A percentile compares a stretch with the other conserved stretches of the same genome.
Conservation (phyloP, 305 asterid genomes). For the Fraxinus velutina region DNA sequence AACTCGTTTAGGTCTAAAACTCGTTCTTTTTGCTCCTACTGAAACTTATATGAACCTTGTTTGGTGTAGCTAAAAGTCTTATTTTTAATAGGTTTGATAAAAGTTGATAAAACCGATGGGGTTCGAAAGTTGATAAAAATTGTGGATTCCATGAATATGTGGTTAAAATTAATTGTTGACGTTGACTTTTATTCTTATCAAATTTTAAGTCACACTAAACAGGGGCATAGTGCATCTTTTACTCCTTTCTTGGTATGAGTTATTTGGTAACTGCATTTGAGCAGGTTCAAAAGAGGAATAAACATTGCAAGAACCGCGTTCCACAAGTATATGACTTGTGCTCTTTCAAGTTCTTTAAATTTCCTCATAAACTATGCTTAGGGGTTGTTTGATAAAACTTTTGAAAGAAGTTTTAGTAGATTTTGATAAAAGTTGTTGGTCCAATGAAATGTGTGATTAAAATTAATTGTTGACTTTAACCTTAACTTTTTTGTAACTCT, state of each 20-base stretch:
- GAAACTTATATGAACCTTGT: background rate
- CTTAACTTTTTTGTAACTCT: background rate
- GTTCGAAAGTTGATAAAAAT: background rate
- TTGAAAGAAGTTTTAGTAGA: background rate
- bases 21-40: background rate
- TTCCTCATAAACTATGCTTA: background rate
- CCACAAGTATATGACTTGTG: background rate
- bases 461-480: background rate
- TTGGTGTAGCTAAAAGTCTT: background rate
- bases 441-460: background rate
- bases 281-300: background rate
- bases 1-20: background rate
- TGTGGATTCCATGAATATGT: background rate
- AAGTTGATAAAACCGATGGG: too few relatives aligned
- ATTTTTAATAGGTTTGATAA: background rate
- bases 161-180: too few relatives aligned
- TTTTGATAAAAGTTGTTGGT: background rate
- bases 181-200: background rate
- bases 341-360: background rate
- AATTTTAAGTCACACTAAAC: background rate
- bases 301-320: background rate
- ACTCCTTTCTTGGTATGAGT: background rate
- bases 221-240: background rate
- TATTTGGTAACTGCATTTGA: background rate
- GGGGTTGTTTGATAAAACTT: background rate